A percentile compares a stretch with the other conserved stretches of the same genome.
Conservation (phyloP, 2,329 filamentous ascomycete species). For the Capronia epimyces region DNA sequence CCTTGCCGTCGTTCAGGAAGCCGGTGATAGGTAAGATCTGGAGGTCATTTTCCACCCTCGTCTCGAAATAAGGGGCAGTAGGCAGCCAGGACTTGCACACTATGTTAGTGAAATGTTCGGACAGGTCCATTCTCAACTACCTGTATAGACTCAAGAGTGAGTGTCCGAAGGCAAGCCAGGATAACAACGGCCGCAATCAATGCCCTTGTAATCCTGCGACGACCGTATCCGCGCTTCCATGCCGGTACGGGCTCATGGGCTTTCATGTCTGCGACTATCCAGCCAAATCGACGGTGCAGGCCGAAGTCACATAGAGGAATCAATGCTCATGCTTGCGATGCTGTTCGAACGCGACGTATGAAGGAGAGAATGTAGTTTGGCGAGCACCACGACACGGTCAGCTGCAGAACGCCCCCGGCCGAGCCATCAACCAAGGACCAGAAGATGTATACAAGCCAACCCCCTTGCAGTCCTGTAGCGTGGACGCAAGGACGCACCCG, state of each 20-base stretch:
- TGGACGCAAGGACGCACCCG: background rate
- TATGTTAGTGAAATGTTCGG: background rate
- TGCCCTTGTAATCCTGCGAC: background rate
- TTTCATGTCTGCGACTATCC: background rate
- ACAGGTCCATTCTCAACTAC: background rate
- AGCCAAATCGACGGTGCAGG: background rate
- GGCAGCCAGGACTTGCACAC: background rate
- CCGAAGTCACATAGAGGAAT: background rate
- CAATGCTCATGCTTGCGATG: background rate
- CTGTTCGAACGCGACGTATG: background rate
- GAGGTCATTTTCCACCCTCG: background rate
- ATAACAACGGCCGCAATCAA: background rate
- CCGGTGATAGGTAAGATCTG: constrained; percentile 8
- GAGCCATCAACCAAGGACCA: background rate
- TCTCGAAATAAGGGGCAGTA: background rate
- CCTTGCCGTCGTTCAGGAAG: constrained; percentile 9
- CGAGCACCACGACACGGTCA: background rate
- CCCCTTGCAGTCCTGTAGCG: background rate
- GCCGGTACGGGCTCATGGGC: background rate
- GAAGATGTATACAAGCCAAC: background rate
- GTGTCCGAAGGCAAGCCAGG: background rate
- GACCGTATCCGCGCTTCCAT: background rate
- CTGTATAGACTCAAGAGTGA: background rate
- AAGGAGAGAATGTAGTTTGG: background rate
- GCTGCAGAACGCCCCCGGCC: background rate